phyloP scores from a whole-genome alignment of 164 flowering plant genomes.

The Kingdonia uniflora region DNA sequence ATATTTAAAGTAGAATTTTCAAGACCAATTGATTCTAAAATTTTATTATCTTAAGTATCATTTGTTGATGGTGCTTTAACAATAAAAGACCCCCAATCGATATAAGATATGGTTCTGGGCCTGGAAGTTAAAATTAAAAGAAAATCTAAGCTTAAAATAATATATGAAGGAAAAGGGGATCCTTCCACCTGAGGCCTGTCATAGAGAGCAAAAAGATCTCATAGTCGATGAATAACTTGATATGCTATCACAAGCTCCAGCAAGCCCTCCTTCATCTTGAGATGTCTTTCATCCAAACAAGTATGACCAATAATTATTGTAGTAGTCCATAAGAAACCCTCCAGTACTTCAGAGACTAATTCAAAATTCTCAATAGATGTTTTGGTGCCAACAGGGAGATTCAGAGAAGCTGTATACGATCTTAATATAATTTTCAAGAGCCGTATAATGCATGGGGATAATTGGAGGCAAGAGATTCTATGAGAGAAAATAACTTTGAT shows the following conservation, averaged over 20 bases:
- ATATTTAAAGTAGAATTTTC: constrained; percentile 14
- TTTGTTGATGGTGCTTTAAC: constrained; percentile 9
- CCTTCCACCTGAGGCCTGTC: constrained; percentile 95
- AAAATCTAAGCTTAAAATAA: constrained; percentile 61
- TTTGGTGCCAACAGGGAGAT: constrained; percentile 33
- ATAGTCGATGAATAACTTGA: constrained; percentile 72
- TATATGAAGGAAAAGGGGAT: constrained; percentile 80
- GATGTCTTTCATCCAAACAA: too few relatives aligned
- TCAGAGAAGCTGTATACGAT: constrained; percentile 72
- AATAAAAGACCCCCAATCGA: constrained; percentile 52
- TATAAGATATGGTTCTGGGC: constrained; percentile 28
- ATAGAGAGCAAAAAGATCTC: too few relatives aligned
- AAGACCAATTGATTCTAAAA: constrained; percentile 17
- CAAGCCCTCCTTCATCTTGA: too few relatives aligned
- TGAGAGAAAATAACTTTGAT: constrained; percentile 84
- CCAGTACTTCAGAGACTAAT: constrained; percentile 61
- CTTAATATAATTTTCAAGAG: constrained; percentile 85
- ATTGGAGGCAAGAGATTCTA: too few relatives aligned
- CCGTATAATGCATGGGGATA: constrained; percentile 82
- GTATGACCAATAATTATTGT: too few relatives aligned
- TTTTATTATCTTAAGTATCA: constrained; percentile 17
- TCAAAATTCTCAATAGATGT: constrained; percentile 58
- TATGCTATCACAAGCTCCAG: too few relatives aligned
- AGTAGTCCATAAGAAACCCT: too few relatives aligned
- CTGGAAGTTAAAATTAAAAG: constrained; percentile 60